These are phyloP conservation scores for Epichloe glyceriae DNA, from an alignment of 2,329 filamentous ascomycete genomes.

Conservation along the genomic window DNA sequence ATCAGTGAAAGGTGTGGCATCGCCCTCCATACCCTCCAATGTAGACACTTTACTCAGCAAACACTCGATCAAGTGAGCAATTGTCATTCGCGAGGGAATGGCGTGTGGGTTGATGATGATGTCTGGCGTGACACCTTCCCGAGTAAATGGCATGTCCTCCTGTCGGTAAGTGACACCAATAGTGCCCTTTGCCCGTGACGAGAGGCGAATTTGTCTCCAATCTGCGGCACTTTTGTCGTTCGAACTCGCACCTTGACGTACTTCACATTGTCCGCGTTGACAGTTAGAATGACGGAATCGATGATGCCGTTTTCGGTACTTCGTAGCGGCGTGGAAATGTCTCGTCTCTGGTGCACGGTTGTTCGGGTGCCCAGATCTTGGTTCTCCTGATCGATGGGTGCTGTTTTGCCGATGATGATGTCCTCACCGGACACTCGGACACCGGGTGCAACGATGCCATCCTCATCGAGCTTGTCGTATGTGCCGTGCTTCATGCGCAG, in stretches of 20 bases:
- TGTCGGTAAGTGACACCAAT: conserved; percentile 97
- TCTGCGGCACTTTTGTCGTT: conserved; percentile 96
- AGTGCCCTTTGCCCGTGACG: conserved; percentile 96
- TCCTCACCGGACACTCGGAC: conserved; percentile 94
- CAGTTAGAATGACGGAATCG: conserved; percentile 85
- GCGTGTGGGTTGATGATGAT: conserved; percentile 99
- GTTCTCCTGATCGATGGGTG: conserved; percentile 81
- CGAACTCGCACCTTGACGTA: conserved; percentile 97
- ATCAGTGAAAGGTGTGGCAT: conserved; percentile 95
- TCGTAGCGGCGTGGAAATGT: conserved; percentile 86
- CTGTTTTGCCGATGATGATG: conserved; percentile 98
- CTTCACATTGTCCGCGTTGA: conserved; percentile 83
- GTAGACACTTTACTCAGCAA: conserved; percentile 91
- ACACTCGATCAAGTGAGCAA: conserved; percentile 99
- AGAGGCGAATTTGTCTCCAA: conserved; percentile 98
- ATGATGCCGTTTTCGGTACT: conserved; percentile 96
- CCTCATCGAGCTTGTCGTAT: conserved; percentile 94
- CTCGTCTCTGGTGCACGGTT: conserved; percentile 79
- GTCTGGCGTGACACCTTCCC: conserved; percentile 83
- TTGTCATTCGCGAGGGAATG: conserved; percentile 99
- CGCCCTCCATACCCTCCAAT: conserved; percentile 86
- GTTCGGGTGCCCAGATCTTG: conserved; percentile 90
- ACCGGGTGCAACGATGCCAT: conserved; percentile 87
- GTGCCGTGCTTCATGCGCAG: conserved; percentile 87
- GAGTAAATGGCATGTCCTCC: conserved; percentile 97